Evolutionary conservation across 225 moss, liverwort and hornwort genomes (phyloP).

Genomic region (Physcomitrium patens): DNA sequence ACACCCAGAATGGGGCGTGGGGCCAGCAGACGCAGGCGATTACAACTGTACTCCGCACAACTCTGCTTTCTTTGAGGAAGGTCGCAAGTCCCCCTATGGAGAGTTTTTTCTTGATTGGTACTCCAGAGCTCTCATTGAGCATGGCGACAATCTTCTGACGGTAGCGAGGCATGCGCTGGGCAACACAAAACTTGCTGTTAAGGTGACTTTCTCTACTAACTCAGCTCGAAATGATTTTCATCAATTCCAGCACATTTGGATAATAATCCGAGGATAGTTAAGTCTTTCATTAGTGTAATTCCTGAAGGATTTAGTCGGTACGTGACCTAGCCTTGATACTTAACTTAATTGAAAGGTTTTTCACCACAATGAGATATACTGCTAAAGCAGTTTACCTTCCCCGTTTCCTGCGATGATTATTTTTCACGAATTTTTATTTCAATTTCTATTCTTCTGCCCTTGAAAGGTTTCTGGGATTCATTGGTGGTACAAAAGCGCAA

Average conservation of each 20-base stretch:
- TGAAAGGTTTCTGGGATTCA: slow-evolving; percentile 76
- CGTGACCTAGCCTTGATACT: no score
- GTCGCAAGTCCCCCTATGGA: slow-evolving; percentile 52
- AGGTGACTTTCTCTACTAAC: slow-evolving; percentile 43
- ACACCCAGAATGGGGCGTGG: slow-evolving; percentile 38
- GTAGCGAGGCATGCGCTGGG: slow-evolving; percentile 68
- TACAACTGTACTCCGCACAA: slow-evolving; percentile 63
- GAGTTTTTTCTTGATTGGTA: slow-evolving; percentile 76
- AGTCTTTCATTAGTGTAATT: no score
- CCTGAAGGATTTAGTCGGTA: no score
- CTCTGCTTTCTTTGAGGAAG: slow-evolving; percentile 51
- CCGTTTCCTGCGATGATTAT: no score
- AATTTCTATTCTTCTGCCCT: neutral
- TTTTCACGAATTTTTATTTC: no score
- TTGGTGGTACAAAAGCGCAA: slow-evolving; percentile 69
- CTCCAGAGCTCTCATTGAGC: slow-evolving; percentile 57
- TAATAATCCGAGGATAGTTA: no score
- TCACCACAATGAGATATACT: no score
- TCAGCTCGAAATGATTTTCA: no score
- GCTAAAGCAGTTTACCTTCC: no score
- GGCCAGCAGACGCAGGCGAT: slow-evolving; percentile 58
- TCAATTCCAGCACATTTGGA: no score
- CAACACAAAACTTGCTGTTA: slow-evolving; percentile 71
- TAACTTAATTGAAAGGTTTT: no score
- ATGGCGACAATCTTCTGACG: slow-evolving; percentile 62